These are phyloP conservation scores for Voacanga thouarsii DNA, from an alignment of 257 asterid species.

Conservation along the genomic window DNA sequence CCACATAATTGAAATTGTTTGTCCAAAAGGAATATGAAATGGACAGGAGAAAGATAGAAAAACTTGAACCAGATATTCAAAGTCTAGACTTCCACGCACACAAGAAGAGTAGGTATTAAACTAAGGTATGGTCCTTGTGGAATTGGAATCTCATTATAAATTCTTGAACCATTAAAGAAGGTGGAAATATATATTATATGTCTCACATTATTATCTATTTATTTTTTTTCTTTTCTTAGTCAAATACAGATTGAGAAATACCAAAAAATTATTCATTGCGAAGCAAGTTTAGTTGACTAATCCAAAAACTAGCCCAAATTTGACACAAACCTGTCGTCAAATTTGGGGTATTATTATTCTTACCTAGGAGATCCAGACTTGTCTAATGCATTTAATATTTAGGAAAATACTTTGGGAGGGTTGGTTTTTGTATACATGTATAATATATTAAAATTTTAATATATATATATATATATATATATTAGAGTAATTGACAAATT, in stretches of 20 bases:
- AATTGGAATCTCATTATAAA: neutral
- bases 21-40: neutral
- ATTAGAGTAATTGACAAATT: too few species aligned
- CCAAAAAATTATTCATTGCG: slow-evolving; percentile 6
- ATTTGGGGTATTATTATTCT: neutral
- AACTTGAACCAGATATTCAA: too few species aligned
- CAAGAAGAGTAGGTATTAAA: too few species aligned
- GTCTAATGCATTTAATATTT: neutral
- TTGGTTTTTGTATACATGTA: too few species aligned
- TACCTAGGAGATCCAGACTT: too few species aligned
- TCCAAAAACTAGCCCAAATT: neutral
- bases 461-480: too few species aligned
- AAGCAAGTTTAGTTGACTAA: neutral
- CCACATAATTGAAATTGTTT: neutral
- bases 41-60: neutral
- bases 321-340: neutral
- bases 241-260: neutral
- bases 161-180: neutral
- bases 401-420: too few species aligned
- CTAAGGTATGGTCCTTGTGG: too few species aligned
- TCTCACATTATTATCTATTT: neutral
- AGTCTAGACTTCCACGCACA: too few species aligned
- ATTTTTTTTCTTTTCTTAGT: neutral
- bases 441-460: too few species aligned
- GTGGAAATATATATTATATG: neutral